These are phyloP conservation scores for Trichosanthes truncata DNA, from an alignment of 306 rosid genomes.

Conservation along the genomic window DNA sequence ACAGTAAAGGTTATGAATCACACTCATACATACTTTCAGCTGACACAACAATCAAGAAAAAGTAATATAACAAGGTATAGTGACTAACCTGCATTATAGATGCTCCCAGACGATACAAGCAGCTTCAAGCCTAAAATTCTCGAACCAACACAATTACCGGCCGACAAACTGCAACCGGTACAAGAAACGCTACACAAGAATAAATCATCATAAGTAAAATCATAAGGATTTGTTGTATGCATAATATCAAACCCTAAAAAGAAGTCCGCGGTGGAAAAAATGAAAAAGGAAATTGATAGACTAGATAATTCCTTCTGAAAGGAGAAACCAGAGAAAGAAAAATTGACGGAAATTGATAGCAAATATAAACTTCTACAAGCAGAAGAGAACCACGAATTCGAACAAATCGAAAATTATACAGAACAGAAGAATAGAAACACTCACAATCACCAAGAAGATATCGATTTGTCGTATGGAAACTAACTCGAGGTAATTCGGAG, in stretches of 20 bases:
- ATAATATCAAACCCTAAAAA: not conserved
- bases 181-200: not conserved
- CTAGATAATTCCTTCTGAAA: not conserved
- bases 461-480: not conserved
- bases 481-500: not conserved
- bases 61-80: not conserved
- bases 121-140: conserved; percentile 3
- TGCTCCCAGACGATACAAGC: not conserved
- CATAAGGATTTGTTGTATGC: not conserved
- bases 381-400: not conserved
- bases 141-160: not conserved
- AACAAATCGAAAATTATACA: not conserved
- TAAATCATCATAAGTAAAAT: not conserved
- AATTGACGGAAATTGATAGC: not conserved
- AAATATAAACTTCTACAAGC: not conserved
- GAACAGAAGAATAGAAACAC: not conserved
- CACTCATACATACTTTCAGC: not conserved
- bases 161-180: not conserved
- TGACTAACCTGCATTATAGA: conserved; percentile 10
- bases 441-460: not conserved
- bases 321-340: not conserved
- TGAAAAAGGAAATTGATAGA: not conserved
- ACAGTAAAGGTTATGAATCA: not conserved
- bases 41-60: not conserved
- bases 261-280: not conserved